Conservation (phyloP, 495 filamentous ascomycete species). For the Hypoxylon subgilvum region DNA sequence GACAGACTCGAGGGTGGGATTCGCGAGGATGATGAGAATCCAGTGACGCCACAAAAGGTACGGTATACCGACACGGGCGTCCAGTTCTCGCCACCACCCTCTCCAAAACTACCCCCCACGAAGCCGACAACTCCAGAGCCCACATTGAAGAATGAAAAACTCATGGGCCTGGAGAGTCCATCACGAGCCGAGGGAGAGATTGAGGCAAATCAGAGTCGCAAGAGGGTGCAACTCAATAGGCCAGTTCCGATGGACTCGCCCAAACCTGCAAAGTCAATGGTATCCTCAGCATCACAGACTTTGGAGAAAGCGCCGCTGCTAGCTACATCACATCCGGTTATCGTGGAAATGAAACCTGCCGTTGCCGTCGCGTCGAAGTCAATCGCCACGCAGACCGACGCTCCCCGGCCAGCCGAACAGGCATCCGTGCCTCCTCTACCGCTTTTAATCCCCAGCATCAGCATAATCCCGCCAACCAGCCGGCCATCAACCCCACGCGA, state of each 20-base stretch:
- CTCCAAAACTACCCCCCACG: conserved; percentile 59
- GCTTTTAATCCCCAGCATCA: conserved; percentile 64
- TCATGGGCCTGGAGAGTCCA: conserved; percentile 48
- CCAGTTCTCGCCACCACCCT: conserved; percentile 82
- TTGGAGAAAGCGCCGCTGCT: conserved; percentile 66
- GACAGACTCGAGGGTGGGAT: conserved; percentile 58
- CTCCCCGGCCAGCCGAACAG: conserved; percentile 37
- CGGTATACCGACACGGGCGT: conserved; percentile 68
- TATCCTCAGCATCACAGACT: conserved; percentile 76
- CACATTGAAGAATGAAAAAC: conserved; percentile 42
- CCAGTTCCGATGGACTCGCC: conserved; percentile 49
- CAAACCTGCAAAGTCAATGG: conserved; percentile 57
- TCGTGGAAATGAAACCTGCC: conserved; percentile 29
- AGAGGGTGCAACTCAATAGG: conserved; percentile 60
- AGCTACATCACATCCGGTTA: conserved; percentile 41
- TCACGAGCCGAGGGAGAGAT: conserved; percentile 61
- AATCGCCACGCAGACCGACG: conserved; percentile 74
- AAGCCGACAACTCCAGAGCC: conserved; percentile 53
- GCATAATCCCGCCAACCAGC: conserved; percentile 63
- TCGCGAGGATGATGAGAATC: conserved; percentile 53
- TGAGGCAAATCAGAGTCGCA: conserved; percentile 74
- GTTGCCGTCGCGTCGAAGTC: conserved; percentile 53
- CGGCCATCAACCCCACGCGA: conserved; percentile 60
- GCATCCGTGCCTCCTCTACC: conserved; percentile 43
- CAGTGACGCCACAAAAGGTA: conserved; percentile 16